Evolutionary conservation across 192 early-diverging fungal genomes (phyloP).

Genomic region (Paraglomus brasilianum): DNA sequence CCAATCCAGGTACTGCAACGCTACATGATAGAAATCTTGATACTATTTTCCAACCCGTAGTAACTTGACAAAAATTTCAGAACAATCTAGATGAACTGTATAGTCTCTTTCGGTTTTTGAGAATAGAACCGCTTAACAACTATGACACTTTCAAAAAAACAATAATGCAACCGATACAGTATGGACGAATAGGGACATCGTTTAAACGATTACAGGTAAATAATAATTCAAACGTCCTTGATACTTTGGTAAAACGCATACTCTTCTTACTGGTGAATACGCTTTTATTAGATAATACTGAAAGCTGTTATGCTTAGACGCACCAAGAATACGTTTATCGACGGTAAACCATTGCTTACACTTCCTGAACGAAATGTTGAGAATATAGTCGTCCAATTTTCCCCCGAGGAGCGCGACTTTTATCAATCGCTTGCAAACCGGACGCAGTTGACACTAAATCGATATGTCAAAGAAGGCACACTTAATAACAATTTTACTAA

Average conservation of each 20-base stretch:
- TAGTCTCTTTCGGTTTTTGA: conserved; percentile 63
- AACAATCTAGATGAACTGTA: conserved; percentile 63
- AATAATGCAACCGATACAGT: no score
- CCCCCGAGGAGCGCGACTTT: conserved; percentile 54
- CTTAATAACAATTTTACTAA: conserved; percentile 57
- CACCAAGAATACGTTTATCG: conserved; percentile 59
- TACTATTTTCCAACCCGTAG: no score
- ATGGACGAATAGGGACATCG: conserved; percentile 30
- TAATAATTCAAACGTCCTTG: no score
- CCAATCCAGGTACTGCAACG: no score
- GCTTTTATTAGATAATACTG: no score
- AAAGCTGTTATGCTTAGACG: conserved; percentile 64
- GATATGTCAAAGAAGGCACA: conserved; percentile 47
- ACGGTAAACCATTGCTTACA: conserved; percentile 62
- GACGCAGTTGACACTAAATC: conserved; percentile 43
- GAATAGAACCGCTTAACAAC: conserved; percentile 55
- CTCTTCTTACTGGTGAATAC: no score
- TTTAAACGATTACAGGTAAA: conserved; percentile 60
- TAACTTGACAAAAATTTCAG: no score
- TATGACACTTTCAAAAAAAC: conserved; percentile 48
- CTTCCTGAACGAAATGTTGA: conserved; percentile 57
- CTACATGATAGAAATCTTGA: no score
- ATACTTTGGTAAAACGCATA: no score
- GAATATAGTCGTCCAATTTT: conserved; percentile 46
- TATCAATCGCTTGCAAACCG: conserved; percentile 48